Conservation (phyloP, 2,329 filamentous ascomycete species). For the Simplicillium aogashimaense region DNA sequence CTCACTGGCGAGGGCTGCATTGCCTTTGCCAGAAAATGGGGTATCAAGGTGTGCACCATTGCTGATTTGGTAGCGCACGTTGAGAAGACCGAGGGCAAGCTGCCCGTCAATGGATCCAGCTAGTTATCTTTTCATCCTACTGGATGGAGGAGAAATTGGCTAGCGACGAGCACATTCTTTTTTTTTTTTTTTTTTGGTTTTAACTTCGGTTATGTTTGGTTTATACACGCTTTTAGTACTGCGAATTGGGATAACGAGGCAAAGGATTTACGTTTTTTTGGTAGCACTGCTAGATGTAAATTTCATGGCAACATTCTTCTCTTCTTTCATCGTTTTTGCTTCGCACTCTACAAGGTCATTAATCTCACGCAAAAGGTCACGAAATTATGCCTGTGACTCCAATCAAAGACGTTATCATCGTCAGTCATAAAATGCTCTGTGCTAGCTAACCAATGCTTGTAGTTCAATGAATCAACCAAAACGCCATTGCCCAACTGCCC, state of each 20-base stretch:
- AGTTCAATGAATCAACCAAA: too few species aligned
- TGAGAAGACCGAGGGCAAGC: slow-evolving; percentile 62
- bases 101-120: slow-evolving; percentile 31
- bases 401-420: too few species aligned
- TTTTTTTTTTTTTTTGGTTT: neutral
- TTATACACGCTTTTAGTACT: neutral
- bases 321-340: too few species aligned
- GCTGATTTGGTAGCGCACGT: slow-evolving; percentile 76
- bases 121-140: neutral
- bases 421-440: too few species aligned
- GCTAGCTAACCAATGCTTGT: too few species aligned
- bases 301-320: too few species aligned
- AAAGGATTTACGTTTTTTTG: too few species aligned
- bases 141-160: neutral
- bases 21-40: slow-evolving; percentile 78
- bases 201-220: neutral
- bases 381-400: too few species aligned
- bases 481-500: too few species aligned
- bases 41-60: slow-evolving; percentile 90
- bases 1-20: slow-evolving; percentile 83
- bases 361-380: too few species aligned
- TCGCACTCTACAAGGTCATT: too few species aligned
- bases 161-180: neutral
- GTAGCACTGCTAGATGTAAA: too few species aligned
- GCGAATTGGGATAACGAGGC: neutral